Base-by-base conservation (phyloP, 768 basidiomycete genomes). In the Lactifluus pinguis region DNA sequence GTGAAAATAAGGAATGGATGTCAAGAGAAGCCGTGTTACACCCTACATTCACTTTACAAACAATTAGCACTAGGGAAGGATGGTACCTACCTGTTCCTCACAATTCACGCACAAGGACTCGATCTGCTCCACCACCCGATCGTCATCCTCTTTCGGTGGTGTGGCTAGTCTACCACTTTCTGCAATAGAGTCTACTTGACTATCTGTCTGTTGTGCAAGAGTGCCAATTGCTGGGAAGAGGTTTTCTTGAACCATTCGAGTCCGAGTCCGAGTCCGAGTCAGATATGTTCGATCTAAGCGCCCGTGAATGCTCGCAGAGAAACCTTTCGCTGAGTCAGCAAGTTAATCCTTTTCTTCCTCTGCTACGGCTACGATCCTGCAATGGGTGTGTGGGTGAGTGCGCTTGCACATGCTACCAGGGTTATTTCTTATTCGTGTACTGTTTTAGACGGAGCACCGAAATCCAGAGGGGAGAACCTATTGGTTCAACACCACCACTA, bases 381-480 rank as follows among this genome's bases (percentile, higher is more conserved):
- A 32, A 62, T 62, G 61, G 53, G 52, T 36, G 15, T 62, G n/a
- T 62, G 61, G 61, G 61, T 62, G 34, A 57, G 61, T 54, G 54
- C 17, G 32, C 47, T 6, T 42, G 34, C 48, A 4, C 7, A 15
- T 32, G 17, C 25, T 13, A 3, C 14, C 2, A 7, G 3, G 13
- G 1, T 49, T 17, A 8, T 4, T 9, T 41, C 36, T 58, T 19
- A 62, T 38, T 17, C 15, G 11, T 19, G 10, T 9, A 9, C 32
- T 6, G 25, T 25, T 7, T 44, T 6, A 95, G 93, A 93, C 91
- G 3, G 94, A 95, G 70, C 92, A 97, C 74, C 85, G 89, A 38
- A 95, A 95, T 74, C 86, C 91, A 2, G 95, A 97, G 70, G 94
- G 94, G n/a, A 80, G 93, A n/a, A 92, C 91, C 0, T 98, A 98